Evolutionary conservation across 805 yeast genomes (phyloP).

Genomic region (Saturnispora zaruensis): DNA sequence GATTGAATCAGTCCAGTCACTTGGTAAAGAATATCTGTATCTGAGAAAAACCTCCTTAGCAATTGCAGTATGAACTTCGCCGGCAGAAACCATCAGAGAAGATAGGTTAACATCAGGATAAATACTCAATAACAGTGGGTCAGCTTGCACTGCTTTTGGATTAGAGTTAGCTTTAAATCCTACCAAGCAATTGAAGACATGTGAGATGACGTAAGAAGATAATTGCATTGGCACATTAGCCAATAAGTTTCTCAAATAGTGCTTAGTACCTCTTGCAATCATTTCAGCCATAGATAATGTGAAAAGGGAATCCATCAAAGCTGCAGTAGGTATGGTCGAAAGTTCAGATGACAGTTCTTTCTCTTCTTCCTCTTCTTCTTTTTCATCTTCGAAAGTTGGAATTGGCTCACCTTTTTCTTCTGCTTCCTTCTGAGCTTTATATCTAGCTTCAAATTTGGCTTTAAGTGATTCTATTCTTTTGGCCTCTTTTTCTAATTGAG

Average conservation of each 20-base stretch:
- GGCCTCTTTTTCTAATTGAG: conserved; percentile 23
- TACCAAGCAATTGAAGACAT: conserved; percentile 62
- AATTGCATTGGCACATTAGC: conserved; percentile 41
- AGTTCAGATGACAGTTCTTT: conserved; percentile 29
- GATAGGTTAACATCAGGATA: conserved; percentile 35
- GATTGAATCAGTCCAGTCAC: conserved; percentile 37
- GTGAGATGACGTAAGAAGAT: conserved; percentile 54
- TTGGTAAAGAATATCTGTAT: conserved; percentile 52
- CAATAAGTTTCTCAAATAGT: conserved; percentile 48
- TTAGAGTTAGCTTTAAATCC: conserved; percentile 39
- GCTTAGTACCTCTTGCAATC: conserved; percentile 73
- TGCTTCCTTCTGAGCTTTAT: conserved; percentile 16
- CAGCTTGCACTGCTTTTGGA: conserved; percentile 35
- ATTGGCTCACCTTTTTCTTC: conserved; percentile 14
- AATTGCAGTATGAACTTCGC: conserved; percentile 36
- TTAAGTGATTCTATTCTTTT: conserved; percentile 21
- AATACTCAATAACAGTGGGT: conserved; percentile 33
- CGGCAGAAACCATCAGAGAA: conserved; percentile 38
- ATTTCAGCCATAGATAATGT: conserved; percentile 54
- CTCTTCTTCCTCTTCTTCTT: conserved; percentile 29
- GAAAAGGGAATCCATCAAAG: conserved; percentile 41
- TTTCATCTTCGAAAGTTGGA: conserved; percentile 18
- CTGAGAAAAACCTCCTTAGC: conserved; percentile 48
- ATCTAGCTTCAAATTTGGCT: conserved; percentile 27
- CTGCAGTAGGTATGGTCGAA: conserved; percentile 34